Conservation (phyloP, 768 basidiomycete species). For the Pleurotus salmoneostramineus region DNA sequence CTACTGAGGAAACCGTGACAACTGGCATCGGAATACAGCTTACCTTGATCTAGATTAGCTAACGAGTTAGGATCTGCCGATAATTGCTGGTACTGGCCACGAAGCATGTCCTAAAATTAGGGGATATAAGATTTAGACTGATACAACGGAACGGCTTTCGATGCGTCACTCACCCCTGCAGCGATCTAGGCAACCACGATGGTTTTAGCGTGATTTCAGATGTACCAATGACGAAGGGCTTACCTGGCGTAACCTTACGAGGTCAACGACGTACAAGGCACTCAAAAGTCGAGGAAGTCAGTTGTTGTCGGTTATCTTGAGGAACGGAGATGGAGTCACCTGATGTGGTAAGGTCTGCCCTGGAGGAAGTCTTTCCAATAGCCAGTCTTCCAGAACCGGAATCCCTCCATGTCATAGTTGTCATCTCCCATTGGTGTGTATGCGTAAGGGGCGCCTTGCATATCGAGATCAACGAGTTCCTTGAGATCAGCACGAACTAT, state of each 20-base stretch:
- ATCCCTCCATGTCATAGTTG: slow-evolving; percentile 93
- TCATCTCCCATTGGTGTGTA: slow-evolving; percentile 99
- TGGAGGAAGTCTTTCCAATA: slow-evolving; percentile 89
- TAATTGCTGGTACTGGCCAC: slow-evolving; percentile 88
- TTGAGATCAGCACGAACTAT: slow-evolving; percentile 96
- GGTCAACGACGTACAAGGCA: slow-evolving; percentile 93
- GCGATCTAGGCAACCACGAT: slow-evolving; percentile 26
- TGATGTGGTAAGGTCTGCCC: slow-evolving; percentile 92
- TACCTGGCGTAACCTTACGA: slow-evolving; percentile 91
- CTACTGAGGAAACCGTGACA: not conserved
- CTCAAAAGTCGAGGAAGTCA: slow-evolving; percentile 32
- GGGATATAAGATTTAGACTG: not conserved
- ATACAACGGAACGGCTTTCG: not conserved
- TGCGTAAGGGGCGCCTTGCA: slow-evolving; percentile 91
- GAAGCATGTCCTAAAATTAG: slow-evolving; percentile 67
- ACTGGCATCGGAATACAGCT: not conserved
- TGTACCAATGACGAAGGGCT: slow-evolving; percentile 13
- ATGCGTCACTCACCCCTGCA: slow-evolving; percentile 38
- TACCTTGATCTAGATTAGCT: slow-evolving; percentile 93
- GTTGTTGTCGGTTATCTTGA: not conserved
- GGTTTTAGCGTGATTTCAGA: not conserved
- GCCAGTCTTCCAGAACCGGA: slow-evolving; percentile 97
- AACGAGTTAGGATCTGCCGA: slow-evolving; percentile 94
- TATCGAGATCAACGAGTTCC: slow-evolving; percentile 89
- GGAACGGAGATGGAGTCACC: slow-evolving; percentile 36